Evolutionary conservation across 164 flowering plant species (phyloP).

Genomic region (Piper betle): DNA sequence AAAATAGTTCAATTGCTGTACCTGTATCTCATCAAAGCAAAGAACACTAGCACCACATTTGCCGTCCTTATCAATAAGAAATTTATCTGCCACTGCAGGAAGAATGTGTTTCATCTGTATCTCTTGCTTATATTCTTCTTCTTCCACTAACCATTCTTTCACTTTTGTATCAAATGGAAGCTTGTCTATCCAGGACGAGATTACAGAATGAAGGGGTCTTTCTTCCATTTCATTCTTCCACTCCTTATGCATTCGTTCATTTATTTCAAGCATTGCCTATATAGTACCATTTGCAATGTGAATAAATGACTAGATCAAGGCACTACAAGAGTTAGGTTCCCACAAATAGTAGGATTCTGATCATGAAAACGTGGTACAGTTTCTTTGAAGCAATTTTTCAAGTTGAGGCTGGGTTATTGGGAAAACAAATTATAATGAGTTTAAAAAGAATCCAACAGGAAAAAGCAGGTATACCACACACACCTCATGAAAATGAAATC

Average conservation of each 20-base stretch:
- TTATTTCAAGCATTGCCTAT: slow-evolving; percentile 92
- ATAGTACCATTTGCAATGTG: neutral
- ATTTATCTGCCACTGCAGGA: slow-evolving; percentile 92
- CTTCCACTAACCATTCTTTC: slow-evolving; percentile 85
- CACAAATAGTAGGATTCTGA: neutral
- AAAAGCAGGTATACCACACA: neutral
- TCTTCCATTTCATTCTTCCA: slow-evolving; percentile 77
- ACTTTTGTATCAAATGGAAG: slow-evolving; percentile 82
- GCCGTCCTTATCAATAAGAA: slow-evolving; percentile 50
- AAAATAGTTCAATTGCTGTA: slow-evolving; percentile 7
- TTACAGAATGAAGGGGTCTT: slow-evolving; percentile 42
- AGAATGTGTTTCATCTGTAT: slow-evolving; percentile 79
- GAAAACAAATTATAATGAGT: no score
- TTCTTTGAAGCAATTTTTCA: no score
- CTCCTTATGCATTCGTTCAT: slow-evolving; percentile 78
- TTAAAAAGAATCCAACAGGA: neutral
- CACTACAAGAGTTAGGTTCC: no score
- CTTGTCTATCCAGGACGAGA: slow-evolving; percentile 73
- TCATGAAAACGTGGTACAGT: neutral
- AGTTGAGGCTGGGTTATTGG: no score
- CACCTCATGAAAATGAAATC: slow-evolving; percentile 96
- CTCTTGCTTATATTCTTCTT: slow-evolving; percentile 79
- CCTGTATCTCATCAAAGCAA: slow-evolving; percentile 99
- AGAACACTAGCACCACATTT: slow-evolving; percentile 78
- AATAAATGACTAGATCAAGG: neutral